Conservation (phyloP, 768 basidiomycete genomes). For the Crassisporium funariophilum region DNA sequence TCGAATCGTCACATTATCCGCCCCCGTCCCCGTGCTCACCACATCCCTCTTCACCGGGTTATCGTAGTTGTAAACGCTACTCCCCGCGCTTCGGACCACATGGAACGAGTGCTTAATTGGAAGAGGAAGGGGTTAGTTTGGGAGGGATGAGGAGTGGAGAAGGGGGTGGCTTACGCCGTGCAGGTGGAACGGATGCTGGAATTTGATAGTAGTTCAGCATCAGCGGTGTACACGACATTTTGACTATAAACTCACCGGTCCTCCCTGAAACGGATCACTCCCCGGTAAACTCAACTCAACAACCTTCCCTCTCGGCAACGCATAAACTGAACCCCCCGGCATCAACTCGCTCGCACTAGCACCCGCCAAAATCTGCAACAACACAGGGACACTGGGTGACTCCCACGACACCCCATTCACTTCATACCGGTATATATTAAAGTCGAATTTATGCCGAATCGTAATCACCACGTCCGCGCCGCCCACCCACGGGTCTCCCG, state of each 20-base stretch:
- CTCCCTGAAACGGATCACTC: conserved; percentile 19
- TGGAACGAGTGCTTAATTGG: conserved; percentile 38
- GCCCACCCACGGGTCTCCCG: conserved; percentile 30
- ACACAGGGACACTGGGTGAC: conserved; percentile 12
- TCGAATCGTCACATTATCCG: conserved; percentile 55
- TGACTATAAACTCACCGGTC: conserved; percentile 23
- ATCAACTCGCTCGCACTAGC: no score
- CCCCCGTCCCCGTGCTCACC: conserved; percentile 38
- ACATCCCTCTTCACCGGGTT: conserved; percentile 61
- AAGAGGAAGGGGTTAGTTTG: conserved; percentile 24
- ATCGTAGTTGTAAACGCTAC: conserved; percentile 33
- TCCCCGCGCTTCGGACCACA: conserved; percentile 40
- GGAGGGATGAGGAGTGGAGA: neutral
- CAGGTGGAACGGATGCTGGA: conserved; percentile 44
- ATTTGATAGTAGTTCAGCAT: conserved; percentile 8
- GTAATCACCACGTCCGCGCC: conserved; percentile 42
- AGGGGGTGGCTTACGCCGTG: conserved; percentile 36
- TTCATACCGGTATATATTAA: conserved; percentile 8
- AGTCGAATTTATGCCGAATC: conserved; percentile 31
- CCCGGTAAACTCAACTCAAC: conserved; percentile 40
- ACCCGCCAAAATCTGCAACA: no score
- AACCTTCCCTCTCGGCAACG: no score
- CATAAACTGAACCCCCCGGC: no score
- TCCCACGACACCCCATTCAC: conserved; percentile 3
- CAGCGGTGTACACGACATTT: neutral